phyloP scores from a whole-genome alignment of 202 grass and related monocot genomes.

The Carex arenaria region DNA sequence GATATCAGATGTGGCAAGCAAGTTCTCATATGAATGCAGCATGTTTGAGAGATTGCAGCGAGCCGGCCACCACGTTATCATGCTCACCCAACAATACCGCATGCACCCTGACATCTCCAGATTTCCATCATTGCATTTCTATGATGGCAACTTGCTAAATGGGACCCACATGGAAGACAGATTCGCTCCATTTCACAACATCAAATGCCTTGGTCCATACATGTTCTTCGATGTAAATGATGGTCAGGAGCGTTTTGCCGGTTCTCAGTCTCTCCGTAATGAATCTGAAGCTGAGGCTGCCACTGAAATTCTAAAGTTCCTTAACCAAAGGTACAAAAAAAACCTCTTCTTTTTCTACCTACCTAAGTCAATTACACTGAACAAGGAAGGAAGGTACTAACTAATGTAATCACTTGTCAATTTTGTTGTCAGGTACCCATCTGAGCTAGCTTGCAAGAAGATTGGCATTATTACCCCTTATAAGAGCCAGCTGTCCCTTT shows the following conservation, averaged over 20 bases:
- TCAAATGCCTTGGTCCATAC: conserved; percentile 70
- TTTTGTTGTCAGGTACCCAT: conserved; percentile 60
- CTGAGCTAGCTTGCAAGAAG: conserved; percentile 59
- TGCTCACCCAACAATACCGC: conserved; percentile 84
- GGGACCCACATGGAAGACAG: conserved; percentile 54
- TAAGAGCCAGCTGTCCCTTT: conserved; percentile 76
- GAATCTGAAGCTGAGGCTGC: conserved; percentile 72
- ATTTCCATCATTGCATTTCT: conserved; percentile 96
- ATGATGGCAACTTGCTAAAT: conserved; percentile 87
- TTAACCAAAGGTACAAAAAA: conserved; percentile 62
- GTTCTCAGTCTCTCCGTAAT: conserved; percentile 79
- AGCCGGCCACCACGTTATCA: conserved; percentile 91
- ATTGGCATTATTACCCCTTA: conserved; percentile 95
- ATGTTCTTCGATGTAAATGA: conserved; percentile 97
- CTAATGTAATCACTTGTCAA: neutral
- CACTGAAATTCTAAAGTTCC: conserved; percentile 60
- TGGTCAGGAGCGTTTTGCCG: conserved; percentile 56
- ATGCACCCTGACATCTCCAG: conserved; percentile 97
- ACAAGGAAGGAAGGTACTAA: conserved; percentile 17
- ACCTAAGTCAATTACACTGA: neutral
- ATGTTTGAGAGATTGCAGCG: conserved; percentile 98
- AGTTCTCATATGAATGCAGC: conserved; percentile 94
- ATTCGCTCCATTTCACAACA: conserved; percentile 70
- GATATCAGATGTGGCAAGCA: conserved; percentile 82
- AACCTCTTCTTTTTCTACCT: conserved; percentile 1